Percentiles rank a stretch among this genome's conserved stretches.
These are phyloP conservation scores for Jacaranda mimosifolia DNA, from an alignment of 257 asterid genomes.

Conservation along the genomic window DNA sequence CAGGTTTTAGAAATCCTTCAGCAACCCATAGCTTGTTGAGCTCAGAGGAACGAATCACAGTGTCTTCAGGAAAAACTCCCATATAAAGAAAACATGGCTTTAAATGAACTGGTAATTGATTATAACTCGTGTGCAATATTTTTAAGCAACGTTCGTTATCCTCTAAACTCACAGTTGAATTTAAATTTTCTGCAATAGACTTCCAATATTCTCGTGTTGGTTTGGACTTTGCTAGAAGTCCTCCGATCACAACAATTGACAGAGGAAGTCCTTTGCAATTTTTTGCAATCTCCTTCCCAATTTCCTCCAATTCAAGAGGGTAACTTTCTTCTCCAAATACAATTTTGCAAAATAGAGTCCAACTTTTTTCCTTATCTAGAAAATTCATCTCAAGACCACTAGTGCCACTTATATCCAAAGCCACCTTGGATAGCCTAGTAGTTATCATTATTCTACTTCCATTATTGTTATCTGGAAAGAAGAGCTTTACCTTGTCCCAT, in stretches of 20 bases:
- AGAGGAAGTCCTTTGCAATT: conserved; percentile 43
- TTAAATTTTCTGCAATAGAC: conserved; percentile 1
- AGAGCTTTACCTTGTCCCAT: neutral
- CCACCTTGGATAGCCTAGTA: conserved; percentile 27
- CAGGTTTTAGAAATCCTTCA: conserved; percentile 26
- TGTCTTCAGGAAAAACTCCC: conserved; percentile 28
- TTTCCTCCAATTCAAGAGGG: conserved; percentile 22
- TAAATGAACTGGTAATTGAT: conserved; percentile 18
- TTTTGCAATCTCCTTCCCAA: conserved; percentile 24
- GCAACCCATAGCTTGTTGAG: conserved; percentile 31
- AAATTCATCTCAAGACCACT: neutral
- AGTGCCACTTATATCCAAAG: neutral
- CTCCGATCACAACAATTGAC: conserved; percentile 31
- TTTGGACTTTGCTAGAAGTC: conserved; percentile 21
- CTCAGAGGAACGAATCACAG: neutral
- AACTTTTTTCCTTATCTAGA: conserved; percentile 16
- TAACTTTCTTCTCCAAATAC: conserved; percentile 24
- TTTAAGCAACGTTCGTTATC: conserved; percentile 21
- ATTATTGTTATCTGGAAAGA: neutral
- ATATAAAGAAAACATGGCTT: conserved; percentile 35
- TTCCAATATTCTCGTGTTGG: neutral
- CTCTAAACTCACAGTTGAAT: conserved; percentile 8
- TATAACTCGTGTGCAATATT: conserved; percentile 22
- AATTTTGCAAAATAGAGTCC: neutral
- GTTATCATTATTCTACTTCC: conserved; percentile 33